Evolutionary conservation across 352 stramenopile genomes (phyloP), one percentile per base, ranked within the genome.

Genomic region (Phytophthora quininea): DNA sequence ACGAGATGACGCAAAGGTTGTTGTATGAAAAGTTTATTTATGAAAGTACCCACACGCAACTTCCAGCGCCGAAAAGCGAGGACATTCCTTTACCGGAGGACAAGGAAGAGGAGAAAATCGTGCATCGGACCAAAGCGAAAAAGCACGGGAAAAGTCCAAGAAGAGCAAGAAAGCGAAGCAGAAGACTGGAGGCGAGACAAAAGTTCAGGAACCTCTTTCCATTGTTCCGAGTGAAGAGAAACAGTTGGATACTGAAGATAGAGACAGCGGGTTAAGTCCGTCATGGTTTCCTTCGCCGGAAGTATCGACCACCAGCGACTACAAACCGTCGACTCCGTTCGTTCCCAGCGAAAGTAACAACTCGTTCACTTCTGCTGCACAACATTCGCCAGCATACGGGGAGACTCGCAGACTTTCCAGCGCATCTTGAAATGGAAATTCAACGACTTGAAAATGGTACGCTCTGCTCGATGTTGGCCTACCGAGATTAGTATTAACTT

Each of bases 11-110:
- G 1, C 86, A 92, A 62, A 60, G 71, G 11, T 62, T 92, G 19
- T 49, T 95, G 43, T 96, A 93, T 60, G 84, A 96, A 53, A 96
- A 96, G 62, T 96, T 96, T 35, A 91, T 96, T 32, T 96, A 92
- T 52, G 82, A 93, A 40, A 95, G 84, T 60, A 86, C 89, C 11
- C 71, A 69, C 7, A 76, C 63, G 1, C 70, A 67, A 12, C 48
- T 89, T 9, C 71, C 74, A 29, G 64, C 46, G 24, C 58, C 65
- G 2, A 57, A 72, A n/a, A 67, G n/a, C 19, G 46, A 55, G 0
- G 56, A 40, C 9, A 24, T 24, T 55, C 29, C 43, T 49, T 12
- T 49, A 30, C 49, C 9, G 42, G 51, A 51, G 4, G 30, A 64
- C 6, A 46, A 37, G 19, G 30, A 66, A 35, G 11, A 67, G 14